A percentile compares a stretch with the other conserved stretches of the same genome.
Conservation (phyloP, 1,284 basidiomycete species). For the Leccinum fallax region DNA sequence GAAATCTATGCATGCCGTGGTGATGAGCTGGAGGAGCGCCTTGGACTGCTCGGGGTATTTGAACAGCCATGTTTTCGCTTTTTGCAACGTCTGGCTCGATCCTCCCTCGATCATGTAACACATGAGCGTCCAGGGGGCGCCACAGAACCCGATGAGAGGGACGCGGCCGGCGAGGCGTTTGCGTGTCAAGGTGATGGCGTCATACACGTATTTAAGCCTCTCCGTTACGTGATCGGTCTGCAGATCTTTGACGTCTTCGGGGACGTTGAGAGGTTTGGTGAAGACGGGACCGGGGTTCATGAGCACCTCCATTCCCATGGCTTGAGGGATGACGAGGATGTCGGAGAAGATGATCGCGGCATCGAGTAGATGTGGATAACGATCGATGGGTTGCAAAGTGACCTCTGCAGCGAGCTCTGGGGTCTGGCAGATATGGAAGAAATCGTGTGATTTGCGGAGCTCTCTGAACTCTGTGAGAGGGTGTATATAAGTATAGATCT, state of each 20-base stretch:
- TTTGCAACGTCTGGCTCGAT: slow-evolving; percentile 84
- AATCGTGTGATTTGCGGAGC: slow-evolving; percentile 82
- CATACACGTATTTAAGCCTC: slow-evolving; percentile 88
- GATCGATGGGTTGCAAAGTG: slow-evolving; percentile 89
- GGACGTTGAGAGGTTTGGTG: slow-evolving; percentile 78
- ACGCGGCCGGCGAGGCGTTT: slow-evolving; percentile 81
- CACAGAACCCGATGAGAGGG: slow-evolving; percentile 93
- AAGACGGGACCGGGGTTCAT: slow-evolving; percentile 93
- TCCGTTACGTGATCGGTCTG: slow-evolving; percentile 74
- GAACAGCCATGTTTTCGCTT: slow-evolving; percentile 92
- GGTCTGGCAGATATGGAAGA: slow-evolving; percentile 92
- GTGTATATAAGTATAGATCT: not conserved
- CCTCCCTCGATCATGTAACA: slow-evolving; percentile 97
- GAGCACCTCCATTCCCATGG: slow-evolving; percentile 90
- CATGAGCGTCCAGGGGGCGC: slow-evolving; percentile 96
- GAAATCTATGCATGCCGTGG: slow-evolving; percentile 84
- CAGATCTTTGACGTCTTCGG: slow-evolving; percentile 71
- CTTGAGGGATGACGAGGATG: slow-evolving; percentile 95
- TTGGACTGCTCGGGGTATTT: slow-evolving; percentile 84
- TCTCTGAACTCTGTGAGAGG: slow-evolving; percentile 77
- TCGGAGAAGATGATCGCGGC: slow-evolving; percentile 97
- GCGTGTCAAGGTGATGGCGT: slow-evolving; percentile 85
- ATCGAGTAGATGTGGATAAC: slow-evolving; percentile 84
- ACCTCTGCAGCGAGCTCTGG: slow-evolving; percentile 84
- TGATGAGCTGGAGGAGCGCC: slow-evolving; percentile 73